These are phyloP conservation scores for Diaporthe amygdali DNA, from an alignment of 2,329 filamentous ascomycete species.

Conservation along the genomic window DNA sequence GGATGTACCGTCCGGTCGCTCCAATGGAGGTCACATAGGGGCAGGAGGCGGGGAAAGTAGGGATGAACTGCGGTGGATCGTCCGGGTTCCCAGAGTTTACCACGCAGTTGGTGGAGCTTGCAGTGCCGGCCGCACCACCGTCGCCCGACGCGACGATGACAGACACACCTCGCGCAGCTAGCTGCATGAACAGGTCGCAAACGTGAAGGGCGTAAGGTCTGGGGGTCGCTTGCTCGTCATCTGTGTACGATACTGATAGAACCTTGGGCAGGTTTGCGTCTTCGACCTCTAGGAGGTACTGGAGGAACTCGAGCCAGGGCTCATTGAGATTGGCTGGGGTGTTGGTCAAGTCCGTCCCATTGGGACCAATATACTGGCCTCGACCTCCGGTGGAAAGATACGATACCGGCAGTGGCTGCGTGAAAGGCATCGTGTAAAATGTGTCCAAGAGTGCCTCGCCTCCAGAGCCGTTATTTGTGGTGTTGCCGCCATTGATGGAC, in stretches of 20 bases:
- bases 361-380: background rate
- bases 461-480: background rate
- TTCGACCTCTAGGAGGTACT: background rate
- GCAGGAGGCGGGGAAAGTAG: slow-evolving; percentile 53
- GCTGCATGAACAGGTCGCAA: slow-evolving; percentile 58
- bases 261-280: slow-evolving; percentile 55
- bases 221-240: slow-evolving; percentile 58
- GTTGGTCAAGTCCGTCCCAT: background rate
- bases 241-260: slow-evolving; percentile 61
- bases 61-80: slow-evolving; percentile 48
- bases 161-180: slow-evolving; percentile 53
- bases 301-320: slow-evolving; percentile 16
- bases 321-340: background rate
- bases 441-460: slow-evolving; percentile 14
- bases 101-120: slow-evolving; percentile 41
- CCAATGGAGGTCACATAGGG: slow-evolving; percentile 44
- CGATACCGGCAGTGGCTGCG: background rate
- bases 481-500: slow-evolving; percentile 1
- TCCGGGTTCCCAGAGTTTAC: slow-evolving; percentile 32
- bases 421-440: slow-evolving; percentile 8
- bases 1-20: slow-evolving; percentile 26
- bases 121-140: slow-evolving; percentile 38
- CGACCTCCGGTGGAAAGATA: background rate
- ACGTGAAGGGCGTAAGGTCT: slow-evolving; percentile 57
- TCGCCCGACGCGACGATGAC: slow-evolving; percentile 55